phyloP scores from a whole-genome alignment of 768 basidiomycete species.

The Cubamyces lactineus region DNA sequence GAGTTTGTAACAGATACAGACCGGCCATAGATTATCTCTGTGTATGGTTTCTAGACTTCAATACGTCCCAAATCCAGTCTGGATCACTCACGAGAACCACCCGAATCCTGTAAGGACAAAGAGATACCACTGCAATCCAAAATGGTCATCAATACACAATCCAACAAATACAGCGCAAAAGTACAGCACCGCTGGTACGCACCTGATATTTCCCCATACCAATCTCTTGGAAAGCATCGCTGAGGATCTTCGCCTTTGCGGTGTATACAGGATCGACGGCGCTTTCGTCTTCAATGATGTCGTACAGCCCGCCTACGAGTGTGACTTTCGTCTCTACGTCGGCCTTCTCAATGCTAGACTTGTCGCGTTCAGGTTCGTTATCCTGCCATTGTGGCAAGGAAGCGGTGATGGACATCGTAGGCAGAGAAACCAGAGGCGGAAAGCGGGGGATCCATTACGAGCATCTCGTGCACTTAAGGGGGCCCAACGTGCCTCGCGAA shows the following conservation, averaged over 20 bases:
- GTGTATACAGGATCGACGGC: conserved; percentile 49
- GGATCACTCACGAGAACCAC: conserved; percentile 64
- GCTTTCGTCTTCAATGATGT: conserved; percentile 41
- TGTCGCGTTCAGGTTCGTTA: too few species aligned
- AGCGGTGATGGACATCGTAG: too few species aligned
- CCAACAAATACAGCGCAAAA: not conserved
- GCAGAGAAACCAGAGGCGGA: too few species aligned
- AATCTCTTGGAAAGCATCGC: conserved; percentile 52
- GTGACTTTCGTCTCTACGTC: conserved; percentile 2
- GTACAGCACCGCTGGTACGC: conserved; percentile 4
- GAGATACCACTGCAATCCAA: conserved; percentile 50
- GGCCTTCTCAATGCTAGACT: not conserved
- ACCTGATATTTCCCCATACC: conserved; percentile 64
- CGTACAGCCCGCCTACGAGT: conserved; percentile 23
- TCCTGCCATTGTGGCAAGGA: too few species aligned
- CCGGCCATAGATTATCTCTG: conserved; percentile 78
- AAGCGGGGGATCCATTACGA: not conserved
- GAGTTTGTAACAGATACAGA: conserved; percentile 33
- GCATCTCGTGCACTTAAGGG: not conserved
- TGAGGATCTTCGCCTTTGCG: conserved; percentile 52
- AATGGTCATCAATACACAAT: too few species aligned
- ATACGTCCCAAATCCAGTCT: not conserved
- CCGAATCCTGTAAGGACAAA: conserved; percentile 74
- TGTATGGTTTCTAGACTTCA: not conserved
- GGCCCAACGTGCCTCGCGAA: not conserved